Conservation (phyloP, 2,329 filamentous ascomycete genomes). For the Grosmannia huntii region DNA sequence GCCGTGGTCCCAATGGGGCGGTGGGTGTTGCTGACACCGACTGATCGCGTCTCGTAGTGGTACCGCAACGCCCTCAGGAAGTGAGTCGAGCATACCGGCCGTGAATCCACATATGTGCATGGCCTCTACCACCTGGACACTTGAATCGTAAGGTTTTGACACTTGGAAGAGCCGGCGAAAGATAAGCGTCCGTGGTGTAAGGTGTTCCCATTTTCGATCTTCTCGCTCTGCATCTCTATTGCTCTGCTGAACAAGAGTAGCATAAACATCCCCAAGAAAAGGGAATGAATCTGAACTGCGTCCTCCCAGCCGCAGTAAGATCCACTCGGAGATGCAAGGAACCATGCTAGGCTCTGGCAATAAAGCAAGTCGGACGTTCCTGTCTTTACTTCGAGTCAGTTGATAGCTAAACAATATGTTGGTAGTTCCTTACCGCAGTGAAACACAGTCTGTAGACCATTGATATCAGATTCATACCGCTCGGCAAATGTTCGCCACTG, state of each 20-base stretch:
- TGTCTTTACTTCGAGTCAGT: background rate
- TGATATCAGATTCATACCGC: conserved; percentile 39
- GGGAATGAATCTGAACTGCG: conserved; percentile 24
- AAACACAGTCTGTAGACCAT: conserved; percentile 26
- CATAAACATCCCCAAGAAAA: conserved; percentile 32
- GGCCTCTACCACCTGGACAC: conserved; percentile 56
- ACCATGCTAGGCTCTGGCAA: conserved; percentile 19
- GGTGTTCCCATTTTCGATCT: conserved; percentile 28
- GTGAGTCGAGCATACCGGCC: conserved; percentile 56
- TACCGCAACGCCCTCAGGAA: conserved; percentile 73
- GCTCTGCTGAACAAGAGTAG: conserved; percentile 22
- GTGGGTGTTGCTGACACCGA: conserved; percentile 72
- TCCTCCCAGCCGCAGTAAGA: conserved; percentile 32
- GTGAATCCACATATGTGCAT: conserved; percentile 61
- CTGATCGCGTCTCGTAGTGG: conserved; percentile 74
- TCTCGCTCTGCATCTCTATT: conserved; percentile 21
- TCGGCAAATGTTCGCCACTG: conserved; percentile 46
- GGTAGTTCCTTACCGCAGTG: conserved; percentile 24
- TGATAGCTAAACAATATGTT: background rate
- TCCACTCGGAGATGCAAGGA: conserved; percentile 37
- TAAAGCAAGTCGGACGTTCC: background rate
- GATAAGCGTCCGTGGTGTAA: conserved; percentile 56
- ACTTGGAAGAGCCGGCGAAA: conserved; percentile 55
- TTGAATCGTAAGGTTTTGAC: conserved; percentile 36
- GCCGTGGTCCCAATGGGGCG: conserved; percentile 58